Conservation (phyloP, 257 asterid species). For the Avicennia marina region DNA sequence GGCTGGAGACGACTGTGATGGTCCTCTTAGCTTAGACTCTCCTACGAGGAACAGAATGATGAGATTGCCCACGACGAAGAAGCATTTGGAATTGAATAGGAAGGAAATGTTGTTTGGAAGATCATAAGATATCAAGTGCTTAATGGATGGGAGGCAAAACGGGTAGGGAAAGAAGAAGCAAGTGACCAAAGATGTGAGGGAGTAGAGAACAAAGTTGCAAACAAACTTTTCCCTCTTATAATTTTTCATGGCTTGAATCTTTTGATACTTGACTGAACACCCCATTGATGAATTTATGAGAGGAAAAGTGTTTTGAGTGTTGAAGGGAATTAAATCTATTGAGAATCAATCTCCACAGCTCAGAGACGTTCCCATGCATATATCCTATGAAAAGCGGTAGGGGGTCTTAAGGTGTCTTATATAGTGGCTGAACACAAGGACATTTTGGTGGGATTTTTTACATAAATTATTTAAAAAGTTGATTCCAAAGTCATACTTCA, state of each 20-base stretch:
- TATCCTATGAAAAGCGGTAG: background rate
- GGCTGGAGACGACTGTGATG: slow-evolving; percentile 16
- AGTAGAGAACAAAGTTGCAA: slow-evolving; percentile 42
- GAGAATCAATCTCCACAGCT: too few species aligned
- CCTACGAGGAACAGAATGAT: slow-evolving; percentile 30
- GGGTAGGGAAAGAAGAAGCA: slow-evolving; percentile 36
- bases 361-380: too few species aligned
- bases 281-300: slow-evolving; percentile 29
- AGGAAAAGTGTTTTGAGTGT: background rate
- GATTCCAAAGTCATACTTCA: too few species aligned
- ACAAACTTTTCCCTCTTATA: slow-evolving; percentile 37
- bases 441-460: slow-evolving; percentile 9
- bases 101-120: slow-evolving; percentile 3
- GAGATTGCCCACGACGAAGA: slow-evolving; percentile 36
- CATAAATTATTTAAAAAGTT: too few species aligned
- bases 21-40: slow-evolving; percentile 22
- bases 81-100: slow-evolving; percentile 26
- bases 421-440: slow-evolving; percentile 1
- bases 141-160: slow-evolving; percentile 30
- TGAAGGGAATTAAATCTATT: too few species aligned
- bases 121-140: slow-evolving; percentile 1
- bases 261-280: slow-evolving; percentile 27
- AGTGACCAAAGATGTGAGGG: slow-evolving; percentile 46
- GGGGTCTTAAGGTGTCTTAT: slow-evolving; percentile 9
- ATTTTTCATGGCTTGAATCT: slow-evolving; percentile 36